Conservation (phyloP, 192 early-diverging fungal species). For the Coemansia guatemalensis region DNA sequence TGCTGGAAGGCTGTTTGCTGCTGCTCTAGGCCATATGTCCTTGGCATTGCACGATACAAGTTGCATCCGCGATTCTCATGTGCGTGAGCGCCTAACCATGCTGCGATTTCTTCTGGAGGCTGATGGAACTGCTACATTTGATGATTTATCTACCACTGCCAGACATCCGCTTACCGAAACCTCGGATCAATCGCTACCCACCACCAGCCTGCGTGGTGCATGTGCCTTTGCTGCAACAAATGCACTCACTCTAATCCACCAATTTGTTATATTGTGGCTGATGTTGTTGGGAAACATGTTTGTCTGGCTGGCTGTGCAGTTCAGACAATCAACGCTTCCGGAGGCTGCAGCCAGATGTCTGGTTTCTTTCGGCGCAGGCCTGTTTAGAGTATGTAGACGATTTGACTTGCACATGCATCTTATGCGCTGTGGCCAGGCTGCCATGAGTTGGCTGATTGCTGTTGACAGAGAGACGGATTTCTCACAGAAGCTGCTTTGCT, state of each 20-base stretch:
- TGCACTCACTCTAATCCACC: slow-evolving; percentile 18
- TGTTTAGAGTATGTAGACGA: neutral
- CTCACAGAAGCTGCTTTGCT: slow-evolving; percentile 22
- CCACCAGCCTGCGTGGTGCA: slow-evolving; percentile 12
- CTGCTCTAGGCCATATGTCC: slow-evolving; percentile 24
- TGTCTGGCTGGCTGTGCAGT: slow-evolving; percentile 31
- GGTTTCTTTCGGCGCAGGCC: slow-evolving; percentile 4
- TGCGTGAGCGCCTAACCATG: slow-evolving; percentile 26
- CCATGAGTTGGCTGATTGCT: slow-evolving; percentile 16
- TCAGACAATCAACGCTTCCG: slow-evolving; percentile 34
- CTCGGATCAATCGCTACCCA: neutral
- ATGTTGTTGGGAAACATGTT: slow-evolving; percentile 30
- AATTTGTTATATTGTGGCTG: slow-evolving; percentile 28
- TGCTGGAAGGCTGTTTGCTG: slow-evolving; percentile 21
- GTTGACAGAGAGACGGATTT: slow-evolving; percentile 30
- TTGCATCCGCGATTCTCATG: neutral
- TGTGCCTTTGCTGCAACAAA: neutral
- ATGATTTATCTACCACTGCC: neutral
- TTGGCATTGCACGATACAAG: slow-evolving; percentile 13
- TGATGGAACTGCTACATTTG: neutral
- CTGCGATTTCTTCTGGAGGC: slow-evolving; percentile 21
- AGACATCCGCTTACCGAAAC: neutral
- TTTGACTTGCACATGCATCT: slow-evolving; percentile 14
- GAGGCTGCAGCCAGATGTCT: slow-evolving; percentile 14
- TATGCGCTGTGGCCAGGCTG: neutral